A percentile compares a stretch with the other conserved stretches of the same genome.
Evolutionary conservation across 345 rosid genomes (phyloP).

Genomic region (Syzygium jambos): DNA sequence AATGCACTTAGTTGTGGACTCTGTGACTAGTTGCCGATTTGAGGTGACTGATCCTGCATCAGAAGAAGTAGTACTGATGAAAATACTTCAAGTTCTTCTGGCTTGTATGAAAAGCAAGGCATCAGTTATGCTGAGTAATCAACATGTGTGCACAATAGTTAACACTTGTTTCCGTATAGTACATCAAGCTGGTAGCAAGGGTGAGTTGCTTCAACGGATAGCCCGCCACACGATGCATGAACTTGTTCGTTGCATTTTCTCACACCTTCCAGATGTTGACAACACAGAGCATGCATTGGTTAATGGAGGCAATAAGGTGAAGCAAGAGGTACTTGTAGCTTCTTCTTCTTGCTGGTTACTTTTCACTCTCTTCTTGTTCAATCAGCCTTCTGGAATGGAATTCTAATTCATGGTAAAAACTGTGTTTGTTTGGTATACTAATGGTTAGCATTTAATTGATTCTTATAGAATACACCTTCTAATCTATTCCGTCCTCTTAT

Average conservation of each 20-base stretch:
- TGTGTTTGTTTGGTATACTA: background rate
- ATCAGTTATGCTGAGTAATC: conserved; percentile 84
- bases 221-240: conserved; percentile 97
- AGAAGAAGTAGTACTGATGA: conserved; percentile 96
- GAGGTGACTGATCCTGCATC: conserved; percentile 98
- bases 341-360: background rate
- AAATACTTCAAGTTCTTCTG: conserved; percentile 94
- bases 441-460: background rate
- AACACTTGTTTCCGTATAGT: conserved; percentile 97
- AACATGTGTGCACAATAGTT: conserved; percentile 92
- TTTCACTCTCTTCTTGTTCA: background rate
- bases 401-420: background rate
- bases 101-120: conserved; percentile 94
- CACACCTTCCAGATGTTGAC: conserved; percentile 78
- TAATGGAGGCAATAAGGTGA: conserved; percentile 52
- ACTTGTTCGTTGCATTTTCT: conserved; percentile 82
- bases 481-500: background rate
- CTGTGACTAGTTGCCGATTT: conserved; percentile 95
- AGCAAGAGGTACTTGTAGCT: conserved; percentile 48
- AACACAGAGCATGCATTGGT: conserved; percentile 66
- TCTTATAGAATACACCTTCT: background rate
- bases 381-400: background rate
- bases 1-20: conserved; percentile 89
- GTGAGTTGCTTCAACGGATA: conserved; percentile 67
- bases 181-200: conserved; percentile 86